phyloP scores from a whole-genome alignment of 1,284 basidiomycete genomes.

The Cutaneotrichosporon mucoides region DNA sequence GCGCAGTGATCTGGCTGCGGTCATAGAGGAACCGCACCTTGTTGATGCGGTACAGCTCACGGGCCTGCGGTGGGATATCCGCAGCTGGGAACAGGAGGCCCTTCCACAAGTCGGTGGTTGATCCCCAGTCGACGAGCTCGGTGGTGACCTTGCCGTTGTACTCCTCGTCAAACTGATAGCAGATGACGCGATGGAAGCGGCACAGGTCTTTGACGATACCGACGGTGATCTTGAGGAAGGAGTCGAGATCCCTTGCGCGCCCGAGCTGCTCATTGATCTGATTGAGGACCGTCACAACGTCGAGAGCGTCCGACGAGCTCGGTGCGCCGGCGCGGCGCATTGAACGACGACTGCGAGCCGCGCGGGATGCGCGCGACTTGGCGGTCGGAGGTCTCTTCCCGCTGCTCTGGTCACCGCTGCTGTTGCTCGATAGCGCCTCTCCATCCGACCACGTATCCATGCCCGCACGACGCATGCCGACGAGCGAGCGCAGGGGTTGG shows the following conservation, averaged over 20 bases:
- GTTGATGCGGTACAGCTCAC: conserved; percentile 59
- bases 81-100: conserved; percentile 55
- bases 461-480: conserved; percentile 59
- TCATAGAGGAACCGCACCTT: conserved; percentile 81
- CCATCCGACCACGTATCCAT: conserved; percentile 9
- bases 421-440: not conserved
- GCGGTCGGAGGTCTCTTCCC: not conserved
- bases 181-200: conserved; percentile 77
- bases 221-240: conserved; percentile 71
- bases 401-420: not conserved
- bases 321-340: conserved; percentile 10
- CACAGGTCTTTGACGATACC: conserved; percentile 78
- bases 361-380: not conserved
- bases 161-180: conserved; percentile 64
- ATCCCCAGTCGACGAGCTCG: conserved; percentile 77
- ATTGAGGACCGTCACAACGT: conserved; percentile 71
- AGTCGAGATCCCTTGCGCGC: conserved; percentile 63
- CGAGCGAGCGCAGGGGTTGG: conserved; percentile 69
- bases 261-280: conserved; percentile 83
- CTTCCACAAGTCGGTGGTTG: conserved; percentile 72
- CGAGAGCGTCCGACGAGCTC: conserved; percentile 59
- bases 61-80: conserved; percentile 59
- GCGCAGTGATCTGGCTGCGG: conserved; percentile 68
- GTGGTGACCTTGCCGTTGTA: conserved; percentile 68
- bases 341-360: not conserved